Base-by-base conservation (phyloP, 176 grass and related monocot species). In the Cenchrus fungigraminus region DNA sequence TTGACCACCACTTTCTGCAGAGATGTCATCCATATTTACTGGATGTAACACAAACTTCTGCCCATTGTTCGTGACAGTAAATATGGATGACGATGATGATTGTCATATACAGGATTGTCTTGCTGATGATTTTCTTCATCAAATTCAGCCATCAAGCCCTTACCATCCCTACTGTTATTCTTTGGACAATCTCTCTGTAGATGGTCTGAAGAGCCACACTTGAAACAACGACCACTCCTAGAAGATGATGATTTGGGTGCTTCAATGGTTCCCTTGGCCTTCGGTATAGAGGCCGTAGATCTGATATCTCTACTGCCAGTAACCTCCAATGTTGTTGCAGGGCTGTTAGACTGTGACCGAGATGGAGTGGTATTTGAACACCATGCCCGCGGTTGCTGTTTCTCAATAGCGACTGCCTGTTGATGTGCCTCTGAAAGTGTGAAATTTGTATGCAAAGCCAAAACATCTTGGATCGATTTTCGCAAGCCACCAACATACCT, bases 401-500 rank as follows among this genome's bases (percentile, higher is more conserved):
- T 70, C 19, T 70, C 17, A n/a, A 45, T n/a, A n/a, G 42, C 22
- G 8, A 14, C 1, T 0, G 67, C 67, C 9, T 42, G 67, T 12
- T 70, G 67, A 46, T 46, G 6, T 70, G 42, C 42, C 4, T 70
- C 42, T 70, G 67, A 70, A 46, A 70, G 1, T n/a, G 67, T 46
- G 9, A 70, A 70, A 22, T 70, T 45, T 45, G 6, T 70, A 70
- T 70, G 67, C 42, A 70, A 45, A n/a, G 37, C 42, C 42, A 70
- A 6, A 9, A 70, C 40, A 46, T 70, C 67, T n/a, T 46, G 42
- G 42, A 45, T 70, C 0, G 42, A 46, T 70, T 70, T 70, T 6
- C 42, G 67, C 0, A 70, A 19, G 67, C 67, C 67, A 70, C 67
- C 37, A 70, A 70, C 9, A 46, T 70, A 70, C 42, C 67, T 70